Conservation (phyloP, 495 filamentous ascomycete genomes). For the Tuber microsphaerosporum region DNA sequence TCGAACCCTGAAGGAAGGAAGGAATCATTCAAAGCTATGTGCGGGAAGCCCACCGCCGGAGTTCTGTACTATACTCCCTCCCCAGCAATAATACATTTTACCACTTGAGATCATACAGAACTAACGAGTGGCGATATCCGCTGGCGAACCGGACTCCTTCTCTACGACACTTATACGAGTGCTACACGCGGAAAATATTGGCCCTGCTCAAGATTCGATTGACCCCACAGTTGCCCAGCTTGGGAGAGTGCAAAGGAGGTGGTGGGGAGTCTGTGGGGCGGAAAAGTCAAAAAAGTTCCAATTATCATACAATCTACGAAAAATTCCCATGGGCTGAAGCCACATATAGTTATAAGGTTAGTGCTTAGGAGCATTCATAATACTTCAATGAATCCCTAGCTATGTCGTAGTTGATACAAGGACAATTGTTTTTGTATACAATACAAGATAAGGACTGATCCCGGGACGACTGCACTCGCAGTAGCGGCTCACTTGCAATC, state of each 20-base stretch:
- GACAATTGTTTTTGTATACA: background rate
- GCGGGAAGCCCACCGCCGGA: background rate
- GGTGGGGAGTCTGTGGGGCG: too few species aligned
- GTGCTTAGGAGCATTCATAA: too few species aligned
- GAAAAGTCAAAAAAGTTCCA: too few species aligned
- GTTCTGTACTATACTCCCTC: background rate
- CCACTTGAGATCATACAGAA: background rate
- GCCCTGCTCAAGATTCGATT: too few species aligned
- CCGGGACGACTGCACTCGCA: background rate
- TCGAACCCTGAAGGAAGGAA: background rate
- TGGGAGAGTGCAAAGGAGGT: too few species aligned
- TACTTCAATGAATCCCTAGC: too few species aligned
- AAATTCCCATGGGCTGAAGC: too few species aligned
- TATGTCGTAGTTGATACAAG: too few species aligned
- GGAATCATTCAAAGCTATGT: background rate
- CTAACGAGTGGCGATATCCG: background rate
- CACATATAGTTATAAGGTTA: too few species aligned
- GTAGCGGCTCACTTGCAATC: background rate
- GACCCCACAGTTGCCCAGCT: background rate
- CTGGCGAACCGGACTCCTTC: background rate
- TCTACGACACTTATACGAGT: background rate
- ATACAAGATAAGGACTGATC: background rate
- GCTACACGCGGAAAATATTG: background rate
- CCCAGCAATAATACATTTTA: too few species aligned
- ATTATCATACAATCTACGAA: too few species aligned